Percentiles rank a stretch among this genome's conserved stretches.
These are phyloP conservation scores for Penicillium palitans DNA, from an alignment of 2,329 filamentous ascomycete species.

Conservation along the genomic window DNA sequence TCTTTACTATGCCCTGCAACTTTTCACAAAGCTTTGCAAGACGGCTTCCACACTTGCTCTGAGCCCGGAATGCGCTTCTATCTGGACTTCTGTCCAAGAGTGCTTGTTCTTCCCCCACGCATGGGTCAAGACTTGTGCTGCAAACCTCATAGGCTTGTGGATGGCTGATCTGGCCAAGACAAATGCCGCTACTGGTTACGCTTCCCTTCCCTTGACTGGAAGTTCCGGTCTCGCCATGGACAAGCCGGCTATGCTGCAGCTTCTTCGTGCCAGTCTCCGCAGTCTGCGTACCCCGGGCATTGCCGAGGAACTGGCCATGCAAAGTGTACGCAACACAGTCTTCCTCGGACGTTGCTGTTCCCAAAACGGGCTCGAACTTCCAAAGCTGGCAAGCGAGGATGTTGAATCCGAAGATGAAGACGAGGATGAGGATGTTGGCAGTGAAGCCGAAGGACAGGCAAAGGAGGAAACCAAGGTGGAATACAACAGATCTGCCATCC, in stretches of 20 bases:
- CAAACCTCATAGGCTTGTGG: constrained; percentile 73
- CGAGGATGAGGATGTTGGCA: constrained; percentile 49
- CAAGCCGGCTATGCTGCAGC: constrained; percentile 61
- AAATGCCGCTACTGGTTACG: constrained; percentile 55
- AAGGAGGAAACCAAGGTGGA: constrained; percentile 20
- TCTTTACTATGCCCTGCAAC: constrained; percentile 69
- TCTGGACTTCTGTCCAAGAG: constrained; percentile 70
- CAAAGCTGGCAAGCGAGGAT: constrained; percentile 43
- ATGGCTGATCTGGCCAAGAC: constrained; percentile 74
- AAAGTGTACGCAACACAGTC: constrained; percentile 76
- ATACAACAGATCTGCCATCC: constrained; percentile 55
- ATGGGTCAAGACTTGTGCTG: constrained; percentile 73
- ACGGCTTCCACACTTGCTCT: constrained; percentile 66
- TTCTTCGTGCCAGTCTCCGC: constrained; percentile 58
- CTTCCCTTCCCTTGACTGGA: constrained; percentile 63
- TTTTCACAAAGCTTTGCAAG: constrained; percentile 67
- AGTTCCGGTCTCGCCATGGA: constrained; percentile 70
- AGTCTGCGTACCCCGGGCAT: constrained; percentile 64
- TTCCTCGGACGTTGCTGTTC: constrained; percentile 71
- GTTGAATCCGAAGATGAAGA: constrained; percentile 40
- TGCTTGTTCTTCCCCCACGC: constrained; percentile 71
- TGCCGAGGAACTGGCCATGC: constrained; percentile 72
- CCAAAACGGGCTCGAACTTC: constrained; percentile 54
- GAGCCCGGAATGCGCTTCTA: constrained; percentile 56
- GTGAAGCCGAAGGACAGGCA: constrained; percentile 38